These are phyloP conservation scores for Porpolomopsis calyptriformis DNA, from an alignment of 768 basidiomycete species.

Conservation along the genomic window DNA sequence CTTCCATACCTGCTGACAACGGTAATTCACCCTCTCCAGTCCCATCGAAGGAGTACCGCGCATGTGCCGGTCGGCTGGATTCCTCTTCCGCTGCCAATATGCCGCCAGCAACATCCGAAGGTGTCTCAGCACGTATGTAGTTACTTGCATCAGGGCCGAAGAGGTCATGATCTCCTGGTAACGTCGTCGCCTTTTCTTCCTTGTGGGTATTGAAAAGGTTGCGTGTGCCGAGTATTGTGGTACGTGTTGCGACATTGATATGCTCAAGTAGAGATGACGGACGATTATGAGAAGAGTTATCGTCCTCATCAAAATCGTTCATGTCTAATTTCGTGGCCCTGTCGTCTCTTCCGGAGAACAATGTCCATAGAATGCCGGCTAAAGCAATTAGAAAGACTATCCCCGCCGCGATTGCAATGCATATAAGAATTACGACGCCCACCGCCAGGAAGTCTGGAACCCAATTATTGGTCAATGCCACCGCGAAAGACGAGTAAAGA, in stretches of 20 bases:
- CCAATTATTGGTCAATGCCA: constrained; percentile 9
- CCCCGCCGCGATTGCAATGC: constrained; percentile 93
- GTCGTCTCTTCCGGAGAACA: constrained; percentile 76
- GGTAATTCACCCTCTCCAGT: constrained; percentile 69
- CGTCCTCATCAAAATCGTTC: constrained; percentile 53
- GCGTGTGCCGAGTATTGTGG: constrained; percentile 59
- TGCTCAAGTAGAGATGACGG: constrained; percentile 85
- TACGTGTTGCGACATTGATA: constrained; percentile 82
- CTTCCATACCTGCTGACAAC: constrained; percentile 54
- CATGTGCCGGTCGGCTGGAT: constrained; percentile 63
- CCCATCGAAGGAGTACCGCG: constrained; percentile 76
- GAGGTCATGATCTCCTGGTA: constrained; percentile 35
- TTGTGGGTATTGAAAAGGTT: constrained; percentile 38
- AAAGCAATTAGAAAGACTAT: constrained; percentile 82
- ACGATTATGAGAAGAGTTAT: constrained; percentile 65
- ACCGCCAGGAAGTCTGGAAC: constrained; percentile 71
- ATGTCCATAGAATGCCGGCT: constrained; percentile 79
- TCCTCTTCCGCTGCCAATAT: constrained; percentile 64
- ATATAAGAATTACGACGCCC: constrained; percentile 92
- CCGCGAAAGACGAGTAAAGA: neutral
- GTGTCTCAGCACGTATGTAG: constrained; percentile 72
- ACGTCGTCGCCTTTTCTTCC: constrained; percentile 31
- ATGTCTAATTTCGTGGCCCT: constrained; percentile 52
- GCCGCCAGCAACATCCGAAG: constrained; percentile 60
- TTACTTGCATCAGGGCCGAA: constrained; percentile 69